These are phyloP conservation scores for Leccinum olivaceoglutinosum DNA, from an alignment of 1,284 basidiomycete species.

Conservation along the genomic window DNA sequence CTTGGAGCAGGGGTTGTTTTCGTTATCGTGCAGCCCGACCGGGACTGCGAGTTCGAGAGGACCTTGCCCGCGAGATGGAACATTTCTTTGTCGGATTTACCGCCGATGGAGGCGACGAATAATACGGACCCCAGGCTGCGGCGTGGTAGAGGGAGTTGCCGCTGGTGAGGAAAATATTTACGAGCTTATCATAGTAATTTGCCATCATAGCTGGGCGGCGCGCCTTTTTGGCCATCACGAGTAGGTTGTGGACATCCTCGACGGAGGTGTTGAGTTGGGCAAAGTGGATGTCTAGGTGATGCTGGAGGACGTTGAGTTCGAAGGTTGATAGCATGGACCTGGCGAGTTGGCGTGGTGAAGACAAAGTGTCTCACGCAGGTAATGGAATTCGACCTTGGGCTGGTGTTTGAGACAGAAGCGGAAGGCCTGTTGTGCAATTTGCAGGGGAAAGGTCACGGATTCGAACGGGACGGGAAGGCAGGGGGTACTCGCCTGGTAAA, in stretches of 20 bases:
- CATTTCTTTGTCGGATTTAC: constrained; percentile 74
- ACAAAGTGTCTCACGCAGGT: constrained; percentile 94
- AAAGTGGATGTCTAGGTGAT: constrained; percentile 97
- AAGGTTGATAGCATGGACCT: constrained; percentile 98
- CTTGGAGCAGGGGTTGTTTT: constrained; percentile 73
- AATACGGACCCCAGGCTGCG: constrained; percentile 91
- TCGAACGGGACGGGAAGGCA: not conserved
- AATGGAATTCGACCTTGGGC: constrained; percentile 96
- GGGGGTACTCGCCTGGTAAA: constrained; percentile 77
- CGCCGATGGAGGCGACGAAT: constrained; percentile 61
- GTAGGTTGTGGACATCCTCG: constrained; percentile 96
- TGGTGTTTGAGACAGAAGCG: constrained; percentile 93
- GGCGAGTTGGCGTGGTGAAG: constrained; percentile 94
- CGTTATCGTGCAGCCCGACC: constrained; percentile 66
- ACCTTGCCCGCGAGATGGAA: constrained; percentile 87
- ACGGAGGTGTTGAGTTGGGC: constrained; percentile 97
- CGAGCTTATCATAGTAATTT: constrained; percentile 98
- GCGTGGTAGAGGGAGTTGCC: constrained; percentile 95
- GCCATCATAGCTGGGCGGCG: constrained; percentile 97
- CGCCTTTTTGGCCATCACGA: constrained; percentile 89
- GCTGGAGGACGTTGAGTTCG: constrained; percentile 96
- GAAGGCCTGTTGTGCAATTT: constrained; percentile 96
- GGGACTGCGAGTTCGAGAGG: constrained; percentile 90
- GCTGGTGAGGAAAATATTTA: constrained; percentile 92
- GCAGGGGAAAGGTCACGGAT: constrained; percentile 38